Evolutionary conservation across 352 stramenopile genomes (phyloP).

Genomic region (Hyphochytrium catenoides): DNA sequence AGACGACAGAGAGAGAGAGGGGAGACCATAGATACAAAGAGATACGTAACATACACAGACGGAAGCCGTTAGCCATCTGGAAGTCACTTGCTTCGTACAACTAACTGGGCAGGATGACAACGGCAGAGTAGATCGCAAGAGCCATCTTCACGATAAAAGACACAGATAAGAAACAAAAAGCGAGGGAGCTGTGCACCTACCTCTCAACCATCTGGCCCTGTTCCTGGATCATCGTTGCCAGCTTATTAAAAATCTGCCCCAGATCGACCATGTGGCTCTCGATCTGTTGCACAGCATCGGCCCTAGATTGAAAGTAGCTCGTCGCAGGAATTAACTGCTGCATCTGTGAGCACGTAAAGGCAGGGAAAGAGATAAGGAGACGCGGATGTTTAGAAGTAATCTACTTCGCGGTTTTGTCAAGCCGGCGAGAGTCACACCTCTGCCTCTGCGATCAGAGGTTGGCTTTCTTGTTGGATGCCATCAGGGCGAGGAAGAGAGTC

Average conservation of each 20-base stretch:
- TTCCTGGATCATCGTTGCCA: conserved; percentile 49
- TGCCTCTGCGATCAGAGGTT: too few species aligned
- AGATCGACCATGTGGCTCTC: conserved; percentile 63
- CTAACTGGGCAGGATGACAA: not conserved
- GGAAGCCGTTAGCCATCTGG: too few species aligned
- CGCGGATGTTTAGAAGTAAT: conserved; percentile 33
- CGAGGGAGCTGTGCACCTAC: too few species aligned
- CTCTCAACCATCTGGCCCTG: conserved; percentile 47
- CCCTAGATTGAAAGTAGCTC: conserved; percentile 38
- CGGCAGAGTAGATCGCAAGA: too few species aligned
- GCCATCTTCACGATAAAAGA: too few species aligned
- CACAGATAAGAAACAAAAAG: too few species aligned
- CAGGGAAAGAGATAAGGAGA: not conserved
- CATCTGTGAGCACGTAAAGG: conserved; percentile 1
- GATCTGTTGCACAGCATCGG: conserved; percentile 48
- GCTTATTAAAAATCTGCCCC: conserved; percentile 41
- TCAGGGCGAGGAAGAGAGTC: conserved; percentile 33
- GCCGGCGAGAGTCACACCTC: too few species aligned
- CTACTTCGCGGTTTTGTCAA: too few species aligned
- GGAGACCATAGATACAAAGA: too few species aligned
- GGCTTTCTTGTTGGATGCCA: conserved; percentile 17
- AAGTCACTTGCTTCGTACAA: not conserved
- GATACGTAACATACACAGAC: too few species aligned
- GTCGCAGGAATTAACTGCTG: conserved; percentile 40
- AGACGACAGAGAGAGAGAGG: too few species aligned